Base-by-base conservation (phyloP, 345 rosid genomes). In the Bruguiera gymnorhiza region DNA sequence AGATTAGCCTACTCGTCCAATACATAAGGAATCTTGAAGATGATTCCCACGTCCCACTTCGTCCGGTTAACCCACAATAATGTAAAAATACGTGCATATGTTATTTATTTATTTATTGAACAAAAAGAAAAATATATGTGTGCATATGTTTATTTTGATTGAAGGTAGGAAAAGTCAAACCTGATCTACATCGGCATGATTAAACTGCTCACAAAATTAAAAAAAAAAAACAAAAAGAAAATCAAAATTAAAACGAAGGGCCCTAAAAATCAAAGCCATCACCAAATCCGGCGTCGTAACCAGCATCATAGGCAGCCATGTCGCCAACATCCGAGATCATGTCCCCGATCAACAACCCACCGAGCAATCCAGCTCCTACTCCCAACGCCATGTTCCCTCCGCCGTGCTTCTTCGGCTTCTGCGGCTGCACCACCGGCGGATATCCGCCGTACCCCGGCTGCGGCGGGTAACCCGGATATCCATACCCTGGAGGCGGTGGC, bases 281-380 rank as follows among this genome's bases (percentile, higher is more conserved):
- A 2, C 51, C 69, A 18, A 75, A 50, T 10, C 78, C 78, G 20
- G 60, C 69, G 19, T 65, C 78, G 16, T 50, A 75, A 0, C 76
- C 76, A 5, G 52, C 68, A 29, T 75, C 79, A 7, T 59, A 75
- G 6, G 70, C 26, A 43, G 36, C 76, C 68, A 26, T 10, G 0
- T 77, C 80, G 0, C 76, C 80, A 23, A 64, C 73, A 29, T 77
- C 80, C 6, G 76, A 68, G 2, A 77, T 63, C 80, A 77, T 77
- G 20, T 77, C 80, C 3, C 80, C 80, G 31, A 77, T 37, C 54
- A 77, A 43, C 62, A 77, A n/a, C n/a, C 80, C 80, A 37, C 80
- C 80, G 18, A 77, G 76, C 62, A 77, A 53, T 24, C 80, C 80
- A 29, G 80, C 80, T 63, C 80, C 80, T 11, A 77, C 6, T 50